Evolutionary conservation across 106 monocot species (phyloP), one percentile per base, ranked within the genome.

Genomic region (Dendrobium chrysotoxum): DNA sequence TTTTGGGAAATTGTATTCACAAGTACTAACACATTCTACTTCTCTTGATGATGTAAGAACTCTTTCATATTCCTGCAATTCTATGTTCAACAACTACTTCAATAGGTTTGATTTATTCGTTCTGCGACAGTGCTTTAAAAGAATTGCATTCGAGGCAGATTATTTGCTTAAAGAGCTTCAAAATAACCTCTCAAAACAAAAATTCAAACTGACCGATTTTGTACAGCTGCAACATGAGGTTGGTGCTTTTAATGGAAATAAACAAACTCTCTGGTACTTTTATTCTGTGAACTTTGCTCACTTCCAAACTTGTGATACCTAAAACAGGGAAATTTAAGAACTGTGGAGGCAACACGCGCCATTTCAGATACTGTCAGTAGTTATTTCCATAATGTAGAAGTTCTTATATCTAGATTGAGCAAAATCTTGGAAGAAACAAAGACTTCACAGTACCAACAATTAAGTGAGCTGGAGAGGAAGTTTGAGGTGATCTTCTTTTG

Each of bases 401-500:
- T 78, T 74, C 90, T 90, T 87, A 86, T 80, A 67, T 89, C 83
- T 2, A 92, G 81, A 26, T 79, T 95, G 79, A 90, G 79, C 79
- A 82, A 76, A 78, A 95, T 90, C 68, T 75, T 95, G 84, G 82
- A 90, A 80, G 88, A 95, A 83, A 84, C 92, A 45, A 90, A 91
- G 78, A 72, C 40, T 58, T 79, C 80, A 1, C 92, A 95, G 83
- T 77, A 90, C 79, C 80, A 78, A 81, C 88, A 87, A 82, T 85
- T 95, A 12, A 77, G 57, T 80, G 90, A 95, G 26, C 90, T 95
- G 85, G 95, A 95, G 82, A 92, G 81, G 83, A 92, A 95, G 26
- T 95, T 95, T 80, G 95, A 95, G 92, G 95, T 92, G 45, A 79
- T 65, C 44, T 9, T 28, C 12, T 44, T 38, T 80, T 20, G 4